phyloP scores from a whole-genome alignment of 495 filamentous ascomycete species.

The Delitschia confertaspora region DNA sequence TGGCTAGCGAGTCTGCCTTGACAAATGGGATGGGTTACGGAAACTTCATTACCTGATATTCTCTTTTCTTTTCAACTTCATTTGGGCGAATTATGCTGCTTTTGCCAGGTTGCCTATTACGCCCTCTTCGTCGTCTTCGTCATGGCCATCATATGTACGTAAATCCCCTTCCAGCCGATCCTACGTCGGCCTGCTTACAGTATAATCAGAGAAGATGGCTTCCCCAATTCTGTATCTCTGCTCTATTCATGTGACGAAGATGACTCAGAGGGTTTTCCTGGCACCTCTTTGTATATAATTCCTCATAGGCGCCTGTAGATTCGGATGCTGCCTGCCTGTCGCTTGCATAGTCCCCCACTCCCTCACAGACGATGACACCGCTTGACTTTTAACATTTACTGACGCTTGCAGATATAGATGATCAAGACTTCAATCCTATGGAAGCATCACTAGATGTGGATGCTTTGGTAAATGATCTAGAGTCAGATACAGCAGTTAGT shows the following conservation, averaged over 20 bases:
- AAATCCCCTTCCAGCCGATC: slow-evolving; percentile 33
- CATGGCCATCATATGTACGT: slow-evolving; percentile 36
- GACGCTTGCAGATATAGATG: slow-evolving; percentile 28
- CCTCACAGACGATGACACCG: slow-evolving; percentile 7
- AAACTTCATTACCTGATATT: slow-evolving; percentile 21
- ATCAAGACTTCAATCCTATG: slow-evolving; percentile 49
- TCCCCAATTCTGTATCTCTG: slow-evolving; percentile 15
- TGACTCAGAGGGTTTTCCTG: slow-evolving; percentile 13
- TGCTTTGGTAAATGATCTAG: slow-evolving; percentile 46
- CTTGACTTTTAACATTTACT: background rate
- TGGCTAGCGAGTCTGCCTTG: too few species aligned
- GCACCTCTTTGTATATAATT: slow-evolving; percentile 17
- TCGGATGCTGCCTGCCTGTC: background rate
- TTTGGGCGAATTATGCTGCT: slow-evolving; percentile 18
- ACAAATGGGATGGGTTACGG: too few species aligned
- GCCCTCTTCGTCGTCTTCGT: slow-evolving; percentile 31
- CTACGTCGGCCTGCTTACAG: slow-evolving; percentile 27
- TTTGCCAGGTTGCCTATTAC: slow-evolving; percentile 20
- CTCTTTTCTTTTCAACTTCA: slow-evolving; percentile 11
- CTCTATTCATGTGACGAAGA: slow-evolving; percentile 26
- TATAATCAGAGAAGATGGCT: slow-evolving; percentile 29
- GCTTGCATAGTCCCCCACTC: slow-evolving; percentile 3
- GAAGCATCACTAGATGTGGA: slow-evolving; percentile 48
- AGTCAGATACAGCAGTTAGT: slow-evolving; percentile 15
- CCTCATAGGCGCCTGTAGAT: slow-evolving; percentile 1